Base-by-base conservation (phyloP, 106 monocot genomes). In the Agapanthus africanus region DNA sequence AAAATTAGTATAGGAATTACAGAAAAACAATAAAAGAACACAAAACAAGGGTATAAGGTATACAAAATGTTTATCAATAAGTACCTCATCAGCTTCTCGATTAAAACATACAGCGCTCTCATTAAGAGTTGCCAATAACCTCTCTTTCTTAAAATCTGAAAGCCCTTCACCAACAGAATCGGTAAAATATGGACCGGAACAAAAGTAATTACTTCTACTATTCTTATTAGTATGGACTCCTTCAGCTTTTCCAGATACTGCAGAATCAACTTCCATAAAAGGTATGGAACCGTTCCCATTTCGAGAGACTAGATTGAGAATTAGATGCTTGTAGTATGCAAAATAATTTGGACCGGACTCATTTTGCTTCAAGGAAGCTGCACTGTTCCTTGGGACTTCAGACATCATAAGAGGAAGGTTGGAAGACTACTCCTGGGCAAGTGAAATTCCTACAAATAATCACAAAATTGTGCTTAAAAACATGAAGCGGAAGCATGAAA, bases 321-420 rank as follows among this genome's bases (percentile, higher is more conserved):
- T n/a, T 28, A 79, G 68, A 69, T 79, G 79, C 25, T 79, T 79
- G 68, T 69, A 73, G 63, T 79, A 79, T 40, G 73, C 73, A 79
- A 79, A 26, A 54, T 79, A 73, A 38, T 73, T 39, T 13, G 79
- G 79, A 32, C 73, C 73, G 22, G 30, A 31, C 25, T 73, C 63
- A 51, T 73, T 73, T 39, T 47, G 42, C 46, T 66, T 72, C 1
- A 30, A 25, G 49, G 22, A 42, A 42, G 68, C n/a, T n/a, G n/a
- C n/a, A n/a, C n/a, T n/a, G n/a, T n/a, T n/a, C n/a, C n/a, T n/a
- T n/a, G n/a, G n/a, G n/a, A n/a, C n/a, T n/a, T n/a, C n/a, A n/a
- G n/a, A n/a, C n/a, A n/a, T n/a, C n/a, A n/a, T n/a, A n/a, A n/a
- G n/a, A n/a, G n/a, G n/a, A n/a, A n/a, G n/a, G n/a, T n/a, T n/a